A percentile compares a stretch with the other conserved stretches of the same genome.
Conservation (phyloP, 768 basidiomycete genomes). For the Floccularia luteovirens region DNA sequence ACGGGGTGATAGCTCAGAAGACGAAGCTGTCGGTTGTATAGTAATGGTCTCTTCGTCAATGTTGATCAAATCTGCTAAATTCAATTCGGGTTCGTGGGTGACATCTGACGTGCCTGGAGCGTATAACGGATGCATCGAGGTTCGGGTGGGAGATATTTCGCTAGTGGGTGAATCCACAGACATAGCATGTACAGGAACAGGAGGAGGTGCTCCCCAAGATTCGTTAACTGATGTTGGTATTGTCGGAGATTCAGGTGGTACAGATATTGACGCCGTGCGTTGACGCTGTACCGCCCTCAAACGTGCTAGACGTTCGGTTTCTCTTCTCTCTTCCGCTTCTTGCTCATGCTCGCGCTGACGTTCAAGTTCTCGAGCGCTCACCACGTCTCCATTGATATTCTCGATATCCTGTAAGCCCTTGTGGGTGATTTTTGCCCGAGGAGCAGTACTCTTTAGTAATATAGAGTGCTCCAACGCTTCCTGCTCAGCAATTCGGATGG, state of each 20-base stretch:
- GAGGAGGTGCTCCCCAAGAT: conserved; percentile 57
- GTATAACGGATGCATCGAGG: too few species aligned
- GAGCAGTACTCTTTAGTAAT: conserved; percentile 58
- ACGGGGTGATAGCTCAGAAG: conserved; percentile 10
- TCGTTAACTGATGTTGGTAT: conserved; percentile 20
- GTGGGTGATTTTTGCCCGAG: conserved; percentile 81
- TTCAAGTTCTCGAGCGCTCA: conserved; percentile 40
- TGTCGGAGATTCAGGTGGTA: conserved; percentile 67
- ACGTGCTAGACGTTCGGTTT: conserved; percentile 62
- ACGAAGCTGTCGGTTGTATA: conserved; percentile 24
- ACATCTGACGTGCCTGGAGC: conserved; percentile 30
- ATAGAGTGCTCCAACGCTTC: conserved; percentile 84
- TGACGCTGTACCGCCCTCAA: conserved; percentile 42
- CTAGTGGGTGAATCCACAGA: conserved; percentile 16
- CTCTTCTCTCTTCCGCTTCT: conserved; percentile 64
- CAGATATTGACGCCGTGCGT: conserved; percentile 50
- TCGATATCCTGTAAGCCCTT: conserved; percentile 92
- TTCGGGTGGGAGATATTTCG: conserved; percentile 13
- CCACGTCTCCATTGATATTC: conserved; percentile 47
- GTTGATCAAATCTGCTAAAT: conserved; percentile 71
- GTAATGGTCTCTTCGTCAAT: conserved; percentile 54
- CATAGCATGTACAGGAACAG: conserved; percentile 41
- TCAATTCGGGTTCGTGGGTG: conserved; percentile 52
- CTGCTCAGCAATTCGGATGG: conserved; percentile 75
- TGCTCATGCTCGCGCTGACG: conserved; percentile 52